Evolutionary conservation across 441 rosid species (phyloP).

Genomic region (Arabidopsis lyrata): DNA sequence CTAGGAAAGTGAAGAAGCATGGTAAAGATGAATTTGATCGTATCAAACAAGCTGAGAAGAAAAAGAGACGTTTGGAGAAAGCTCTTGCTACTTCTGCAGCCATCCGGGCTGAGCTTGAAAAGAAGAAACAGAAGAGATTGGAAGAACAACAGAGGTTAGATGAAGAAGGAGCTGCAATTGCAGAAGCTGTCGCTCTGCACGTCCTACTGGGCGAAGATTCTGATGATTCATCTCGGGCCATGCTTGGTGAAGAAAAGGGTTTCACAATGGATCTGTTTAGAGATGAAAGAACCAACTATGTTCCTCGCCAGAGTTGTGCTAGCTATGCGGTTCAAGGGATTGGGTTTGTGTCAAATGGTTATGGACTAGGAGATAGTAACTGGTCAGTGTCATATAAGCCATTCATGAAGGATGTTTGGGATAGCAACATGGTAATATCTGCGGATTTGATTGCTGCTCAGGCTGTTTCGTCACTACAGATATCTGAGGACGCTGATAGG

Average conservation of each 20-base stretch:
- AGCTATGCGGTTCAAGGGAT: constrained; percentile 57
- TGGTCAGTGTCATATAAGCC: constrained; percentile 53
- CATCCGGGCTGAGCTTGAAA: constrained; percentile 86
- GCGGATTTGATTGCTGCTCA: constrained; percentile 82
- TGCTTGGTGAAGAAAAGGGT: constrained; percentile 58
- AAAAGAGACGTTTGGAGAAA: constrained; percentile 90
- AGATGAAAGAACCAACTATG: constrained; percentile 50
- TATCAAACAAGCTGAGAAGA: constrained; percentile 94
- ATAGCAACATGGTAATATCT: constrained; percentile 60
- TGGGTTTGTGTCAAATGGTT: constrained; percentile 61
- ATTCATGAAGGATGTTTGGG: constrained; percentile 52
- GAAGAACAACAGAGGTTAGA: constrained; percentile 98
- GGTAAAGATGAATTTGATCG: constrained; percentile 93
- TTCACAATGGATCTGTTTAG: constrained; percentile 55
- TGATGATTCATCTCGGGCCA: constrained; percentile 70
- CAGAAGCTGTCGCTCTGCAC: constrained; percentile 96
- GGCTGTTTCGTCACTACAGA: constrained; percentile 86
- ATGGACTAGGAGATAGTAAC: constrained; percentile 53
- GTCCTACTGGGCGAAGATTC: constrained; percentile 92
- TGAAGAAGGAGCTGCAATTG: constrained; percentile 98
- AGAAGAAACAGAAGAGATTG: constrained; percentile 85
- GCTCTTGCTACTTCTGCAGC: constrained; percentile 99
- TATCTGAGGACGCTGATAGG: constrained; percentile 64
- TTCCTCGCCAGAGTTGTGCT: constrained; percentile 47
- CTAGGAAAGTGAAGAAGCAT: constrained; percentile 81